Evolutionary conservation across 306 rosid genomes (phyloP).

Genomic region (Vicia villosa): DNA sequence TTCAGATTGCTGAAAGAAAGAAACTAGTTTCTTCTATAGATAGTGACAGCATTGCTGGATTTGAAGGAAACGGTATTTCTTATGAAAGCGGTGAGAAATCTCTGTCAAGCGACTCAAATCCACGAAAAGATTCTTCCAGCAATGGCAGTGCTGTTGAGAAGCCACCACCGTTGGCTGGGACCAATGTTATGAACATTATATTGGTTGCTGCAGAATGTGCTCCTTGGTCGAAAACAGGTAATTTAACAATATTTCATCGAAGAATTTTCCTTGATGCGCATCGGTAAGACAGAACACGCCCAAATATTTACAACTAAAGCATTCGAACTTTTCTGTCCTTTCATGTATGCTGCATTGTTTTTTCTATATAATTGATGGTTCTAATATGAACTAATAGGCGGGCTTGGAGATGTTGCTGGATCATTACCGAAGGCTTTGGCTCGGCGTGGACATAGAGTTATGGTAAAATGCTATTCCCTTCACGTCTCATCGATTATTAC

Average conservation of each 20-base stretch:
- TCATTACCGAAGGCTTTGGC: constrained; percentile 97
- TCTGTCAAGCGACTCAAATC: constrained; percentile 35
- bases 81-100: constrained; percentile 41
- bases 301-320: not conserved
- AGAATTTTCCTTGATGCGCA: constrained; percentile 15
- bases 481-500: no score
- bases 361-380: constrained; percentile 13
- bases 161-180: constrained; percentile 83
- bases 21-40: constrained; percentile 66
- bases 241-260: constrained; percentile 20
- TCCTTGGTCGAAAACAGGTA: constrained; percentile 96
- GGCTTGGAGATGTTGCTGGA: constrained; percentile 99
- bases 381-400: constrained; percentile 66
- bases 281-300: no score
- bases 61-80: constrained; percentile 48
- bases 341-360: constrained; percentile 10
- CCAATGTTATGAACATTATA: constrained; percentile 83
- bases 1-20: constrained; percentile 86
- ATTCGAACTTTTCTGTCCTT: constrained; percentile 10
- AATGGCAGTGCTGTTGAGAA: constrained; percentile 39
- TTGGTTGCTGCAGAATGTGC: constrained; percentile 89
- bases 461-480: constrained; percentile 59
- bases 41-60: constrained; percentile 39
- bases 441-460: constrained; percentile 98
- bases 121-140: constrained; percentile 31